Conservation (phyloP, 352 stramenopile species). For the Halophytophthora batemanensis region DNA sequence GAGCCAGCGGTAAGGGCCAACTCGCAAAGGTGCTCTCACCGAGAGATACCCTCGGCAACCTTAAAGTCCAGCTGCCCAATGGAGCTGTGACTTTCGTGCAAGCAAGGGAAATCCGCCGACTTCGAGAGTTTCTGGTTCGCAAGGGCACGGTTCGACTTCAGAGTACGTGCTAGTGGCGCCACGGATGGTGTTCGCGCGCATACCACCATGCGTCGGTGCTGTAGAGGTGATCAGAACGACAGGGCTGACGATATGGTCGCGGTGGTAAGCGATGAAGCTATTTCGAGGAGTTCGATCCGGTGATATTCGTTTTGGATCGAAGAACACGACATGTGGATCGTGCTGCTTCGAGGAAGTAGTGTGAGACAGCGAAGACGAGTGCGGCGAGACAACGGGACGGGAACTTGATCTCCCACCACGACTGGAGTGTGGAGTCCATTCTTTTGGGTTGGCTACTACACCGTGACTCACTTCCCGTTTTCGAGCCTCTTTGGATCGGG, state of each 20-base stretch:
- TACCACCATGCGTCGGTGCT: too few species aligned
- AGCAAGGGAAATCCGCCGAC: slow-evolving; percentile 20
- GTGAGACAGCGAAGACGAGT: too few species aligned
- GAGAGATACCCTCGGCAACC: slow-evolving; percentile 8
- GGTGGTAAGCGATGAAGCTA: too few species aligned
- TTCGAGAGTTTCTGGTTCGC: slow-evolving; percentile 39
- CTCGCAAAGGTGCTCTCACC: slow-evolving; percentile 34
- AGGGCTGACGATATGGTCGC: too few species aligned
- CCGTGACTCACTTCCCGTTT: slow-evolving; percentile 1
- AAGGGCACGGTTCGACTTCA: slow-evolving; percentile 29
- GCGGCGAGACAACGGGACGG: too few species aligned
- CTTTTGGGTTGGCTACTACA: not conserved
- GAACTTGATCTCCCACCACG: too few species aligned
- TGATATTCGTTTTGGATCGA: too few species aligned
- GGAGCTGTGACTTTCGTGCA: slow-evolving; percentile 14
- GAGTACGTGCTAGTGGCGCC: slow-evolving; percentile 7
- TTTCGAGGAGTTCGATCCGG: too few species aligned
- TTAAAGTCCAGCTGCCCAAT: slow-evolving; percentile 27
- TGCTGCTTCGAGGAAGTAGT: too few species aligned
- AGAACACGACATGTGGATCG: too few species aligned
- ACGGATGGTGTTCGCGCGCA: too few species aligned
- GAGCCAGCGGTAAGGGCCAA: slow-evolving; percentile 9
- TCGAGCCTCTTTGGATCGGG: not conserved
- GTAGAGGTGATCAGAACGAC: slow-evolving; percentile 14
- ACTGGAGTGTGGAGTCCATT: too few species aligned